Conservation (phyloP, 441 rosid genomes). For the Corymbia citriodora region DNA sequence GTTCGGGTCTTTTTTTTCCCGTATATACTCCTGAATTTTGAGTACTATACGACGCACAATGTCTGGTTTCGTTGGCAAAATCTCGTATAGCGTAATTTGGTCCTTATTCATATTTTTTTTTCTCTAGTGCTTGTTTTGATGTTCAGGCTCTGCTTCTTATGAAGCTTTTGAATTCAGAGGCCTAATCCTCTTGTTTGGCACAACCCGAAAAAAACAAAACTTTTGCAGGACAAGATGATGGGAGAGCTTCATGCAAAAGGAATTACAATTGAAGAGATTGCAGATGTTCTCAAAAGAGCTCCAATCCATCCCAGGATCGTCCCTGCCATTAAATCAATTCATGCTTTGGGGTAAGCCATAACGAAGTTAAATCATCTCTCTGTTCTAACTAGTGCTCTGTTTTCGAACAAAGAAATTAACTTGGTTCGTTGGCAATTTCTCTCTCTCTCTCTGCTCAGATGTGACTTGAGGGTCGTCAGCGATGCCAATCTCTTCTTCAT, state of each 20-base stretch:
- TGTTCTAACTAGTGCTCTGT: neutral
- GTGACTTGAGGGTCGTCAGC: constrained; percentile 31
- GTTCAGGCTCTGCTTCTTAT: neutral
- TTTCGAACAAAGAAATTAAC: neutral
- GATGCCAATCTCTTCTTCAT: constrained; percentile 34
- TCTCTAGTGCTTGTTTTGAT: neutral
- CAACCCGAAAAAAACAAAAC: neutral
- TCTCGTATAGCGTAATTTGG: neutral
- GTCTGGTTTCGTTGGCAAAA: neutral
- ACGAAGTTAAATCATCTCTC: neutral
- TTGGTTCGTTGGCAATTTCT: neutral
- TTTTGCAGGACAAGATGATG: constrained; percentile 39
- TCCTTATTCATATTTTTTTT: neutral
- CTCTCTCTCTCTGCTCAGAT: neutral
- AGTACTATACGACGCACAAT: neutral
- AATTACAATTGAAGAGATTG: constrained; percentile 33
- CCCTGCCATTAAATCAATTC: constrained; percentile 52
- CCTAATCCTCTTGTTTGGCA: neutral
- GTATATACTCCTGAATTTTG: neutral
- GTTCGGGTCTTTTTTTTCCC: neutral
- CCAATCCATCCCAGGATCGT: constrained; percentile 55
- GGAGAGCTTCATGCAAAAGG: constrained; percentile 35
- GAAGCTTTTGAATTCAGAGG: neutral
- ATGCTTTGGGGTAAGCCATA: constrained; percentile 37
- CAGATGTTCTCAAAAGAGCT: constrained; percentile 19